Percentiles rank a stretch among this genome's conserved stretches.
These are phyloP conservation scores for Podospora anserina DNA, from an alignment of 495 filamentous ascomycete species.

Conservation along the genomic window DNA sequence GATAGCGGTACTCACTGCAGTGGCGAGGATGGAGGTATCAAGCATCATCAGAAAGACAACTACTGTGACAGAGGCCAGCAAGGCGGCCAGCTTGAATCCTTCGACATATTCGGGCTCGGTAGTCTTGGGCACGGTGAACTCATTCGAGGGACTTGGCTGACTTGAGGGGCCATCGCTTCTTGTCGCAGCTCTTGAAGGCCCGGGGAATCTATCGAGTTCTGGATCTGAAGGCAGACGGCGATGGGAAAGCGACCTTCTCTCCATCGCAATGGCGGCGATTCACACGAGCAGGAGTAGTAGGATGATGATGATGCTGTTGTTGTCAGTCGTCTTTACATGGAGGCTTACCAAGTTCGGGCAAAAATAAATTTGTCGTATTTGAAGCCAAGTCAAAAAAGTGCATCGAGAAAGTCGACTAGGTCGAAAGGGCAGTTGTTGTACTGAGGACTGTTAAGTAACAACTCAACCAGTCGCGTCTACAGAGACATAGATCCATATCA, in stretches of 20 bases:
- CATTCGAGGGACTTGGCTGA: background rate
- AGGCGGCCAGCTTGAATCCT: slow-evolving; percentile 15
- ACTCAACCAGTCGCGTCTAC: no score
- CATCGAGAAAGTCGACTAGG: background rate
- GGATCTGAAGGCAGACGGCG: background rate
- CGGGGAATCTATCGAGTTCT: background rate
- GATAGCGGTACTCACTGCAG: slow-evolving; percentile 34
- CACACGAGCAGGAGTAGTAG: background rate
- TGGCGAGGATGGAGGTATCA: slow-evolving; percentile 50
- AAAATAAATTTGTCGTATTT: background rate
- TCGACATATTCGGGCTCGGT: background rate
- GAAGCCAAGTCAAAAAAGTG: background rate
- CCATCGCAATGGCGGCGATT: background rate
- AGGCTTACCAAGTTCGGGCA: background rate
- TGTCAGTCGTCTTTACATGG: background rate
- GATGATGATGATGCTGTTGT: background rate
- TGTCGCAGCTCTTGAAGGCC: background rate
- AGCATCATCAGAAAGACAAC: slow-evolving; percentile 50
- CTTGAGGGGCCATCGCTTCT: background rate
- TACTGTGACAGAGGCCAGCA: slow-evolving; percentile 29
- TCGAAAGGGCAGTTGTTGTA: no score
- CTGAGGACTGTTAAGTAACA: no score
- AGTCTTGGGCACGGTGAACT: background rate
- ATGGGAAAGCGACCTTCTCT: background rate
- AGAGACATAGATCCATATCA: no score